Conservation (phyloP, 2,329 filamentous ascomycete genomes). For the Penicillium digitatum region DNA sequence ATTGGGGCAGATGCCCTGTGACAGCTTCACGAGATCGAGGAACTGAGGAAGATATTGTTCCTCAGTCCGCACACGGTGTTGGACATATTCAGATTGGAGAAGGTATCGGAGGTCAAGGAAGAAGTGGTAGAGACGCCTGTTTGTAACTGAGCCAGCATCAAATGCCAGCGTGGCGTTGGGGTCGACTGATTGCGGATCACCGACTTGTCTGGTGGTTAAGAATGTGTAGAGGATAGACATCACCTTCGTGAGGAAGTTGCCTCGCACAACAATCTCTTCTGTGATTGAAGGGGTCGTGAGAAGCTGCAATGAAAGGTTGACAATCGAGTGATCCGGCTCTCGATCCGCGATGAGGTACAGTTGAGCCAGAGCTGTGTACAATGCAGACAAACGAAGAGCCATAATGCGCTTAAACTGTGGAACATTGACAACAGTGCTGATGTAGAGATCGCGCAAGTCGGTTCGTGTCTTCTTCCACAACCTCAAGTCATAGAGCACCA, state of each 20-base stretch:
- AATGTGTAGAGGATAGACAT: conserved; percentile 98
- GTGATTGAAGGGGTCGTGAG: conserved; percentile 95
- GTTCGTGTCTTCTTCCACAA: conserved; percentile 96
- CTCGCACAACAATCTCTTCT: conserved; percentile 86
- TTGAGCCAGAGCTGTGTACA: conserved; percentile 91
- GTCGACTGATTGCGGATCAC: conserved; percentile 84
- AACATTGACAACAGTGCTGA: conserved; percentile 91
- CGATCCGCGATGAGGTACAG: conserved; percentile 93
- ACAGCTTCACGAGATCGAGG: conserved; percentile 88
- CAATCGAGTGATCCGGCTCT: conserved; percentile 96
- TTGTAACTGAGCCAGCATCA: conserved; percentile 90
- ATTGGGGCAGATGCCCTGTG: conserved; percentile 96
- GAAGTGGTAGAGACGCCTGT: conserved; percentile 94
- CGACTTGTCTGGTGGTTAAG: conserved; percentile 90
- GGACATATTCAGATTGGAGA: conserved; percentile 81
- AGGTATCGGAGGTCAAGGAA: conserved; percentile 92
- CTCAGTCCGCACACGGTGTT: conserved; percentile 76
- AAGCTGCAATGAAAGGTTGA: conserved; percentile 95
- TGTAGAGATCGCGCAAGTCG: conserved; percentile 87
- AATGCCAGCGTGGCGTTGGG: conserved; percentile 84
- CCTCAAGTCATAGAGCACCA: conserved; percentile 88
- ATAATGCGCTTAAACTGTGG: conserved; percentile 94
- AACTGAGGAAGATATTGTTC: conserved; percentile 90
- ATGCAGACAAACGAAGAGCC: conserved; percentile 84
- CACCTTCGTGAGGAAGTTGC: conserved; percentile 91